Base-by-base conservation (phyloP, 768 basidiomycete species). In the Erythrobasidium yunnanense region DNA sequence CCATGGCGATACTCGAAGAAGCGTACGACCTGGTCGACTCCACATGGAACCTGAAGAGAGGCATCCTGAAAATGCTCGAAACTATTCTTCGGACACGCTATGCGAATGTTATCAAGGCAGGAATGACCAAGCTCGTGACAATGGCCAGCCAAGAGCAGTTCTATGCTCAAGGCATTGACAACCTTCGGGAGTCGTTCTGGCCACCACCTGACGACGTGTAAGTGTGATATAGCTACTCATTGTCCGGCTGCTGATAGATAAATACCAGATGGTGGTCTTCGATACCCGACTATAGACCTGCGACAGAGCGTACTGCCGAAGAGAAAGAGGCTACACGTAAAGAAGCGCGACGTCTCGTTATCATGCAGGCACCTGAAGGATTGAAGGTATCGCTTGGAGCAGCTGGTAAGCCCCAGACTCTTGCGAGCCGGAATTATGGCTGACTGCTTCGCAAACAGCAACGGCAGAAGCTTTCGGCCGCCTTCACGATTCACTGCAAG, bases 151-250 rank as follows among this genome's bases (percentile, higher is more conserved):
- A 58, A 29, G 67, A 55, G 20, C 42, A 35, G 8, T 66, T 69
- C 22, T 63, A 25, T 42, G 60, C 25, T 8, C 2, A 49, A 13
- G 34, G 65, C 8, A 51, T 68, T 38, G 54, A 68, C 25, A 52
- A 34, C 4, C 22, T 69, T 53, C 67, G 54, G 4, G 67, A 68
- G n/a, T 38, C 33, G 23, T 67, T 69, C 30, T 69, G 68, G 68
- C 68, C 60, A 6, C 7, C 46, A n/a, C 60, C 60, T 2, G 60
- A 63, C 7, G 27, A 63, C 18, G 46, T 63, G 60, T 63, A 52
- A 49, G 60, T 29, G 23, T 49, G 38, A n/a, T 18, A 65, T 34
- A 4, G 33, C 4, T 34, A 5, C 15, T 11, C 20, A 32, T 6
- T 38, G 58, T 38, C 11, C 33, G 22, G 5, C 8, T 13, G n/a